Conservation (phyloP, 805 yeast species). For the Saccharomycopsis javanensis region DNA sequence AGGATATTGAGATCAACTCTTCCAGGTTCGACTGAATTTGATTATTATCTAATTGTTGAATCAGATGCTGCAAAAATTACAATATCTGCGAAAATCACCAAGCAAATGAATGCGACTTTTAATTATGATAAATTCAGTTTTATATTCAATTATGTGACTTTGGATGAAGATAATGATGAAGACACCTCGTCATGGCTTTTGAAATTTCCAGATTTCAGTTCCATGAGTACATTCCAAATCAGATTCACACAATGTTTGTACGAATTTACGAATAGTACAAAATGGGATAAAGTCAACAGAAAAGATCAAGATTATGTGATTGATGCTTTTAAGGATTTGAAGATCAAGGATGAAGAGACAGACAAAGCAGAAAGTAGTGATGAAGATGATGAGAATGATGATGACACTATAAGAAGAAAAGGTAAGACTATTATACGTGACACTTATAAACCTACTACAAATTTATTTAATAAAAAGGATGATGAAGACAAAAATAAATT, state of each 20-base stretch:
- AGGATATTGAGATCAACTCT: conserved; percentile 24
- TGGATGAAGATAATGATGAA: conserved; percentile 24
- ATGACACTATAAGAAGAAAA: conserved; percentile 29
- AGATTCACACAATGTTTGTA: conserved; percentile 44
- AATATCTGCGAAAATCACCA: conserved; percentile 27
- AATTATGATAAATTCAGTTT: conserved; percentile 46
- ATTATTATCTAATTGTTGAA: conserved; percentile 41
- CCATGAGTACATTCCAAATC: conserved; percentile 43
- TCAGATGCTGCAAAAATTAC: conserved; percentile 12
- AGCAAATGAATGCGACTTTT: conserved; percentile 57
- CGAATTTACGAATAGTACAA: conserved; percentile 45
- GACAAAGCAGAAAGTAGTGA: conserved; percentile 24
- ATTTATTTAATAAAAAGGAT: conserved; percentile 21
- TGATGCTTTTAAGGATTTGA: conserved; percentile 40
- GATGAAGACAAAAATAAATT: conserved; percentile 45
- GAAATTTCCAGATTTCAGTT: conserved; percentile 36
- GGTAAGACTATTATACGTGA: conserved; percentile 21
- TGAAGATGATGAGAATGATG: conserved; percentile 27
- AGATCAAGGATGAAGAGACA: conserved; percentile 29
- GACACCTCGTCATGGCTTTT: conserved; percentile 53
- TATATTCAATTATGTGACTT: conserved; percentile 49
- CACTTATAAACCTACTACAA: conserved; percentile 20
- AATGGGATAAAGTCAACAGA: conserved; percentile 36
- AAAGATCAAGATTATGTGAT: conserved; percentile 47
- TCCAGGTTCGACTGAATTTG: conserved; percentile 37